phyloP scores from a whole-genome alignment of 2,329 filamentous ascomycete species.

The Harringtonia lauricola region DNA sequence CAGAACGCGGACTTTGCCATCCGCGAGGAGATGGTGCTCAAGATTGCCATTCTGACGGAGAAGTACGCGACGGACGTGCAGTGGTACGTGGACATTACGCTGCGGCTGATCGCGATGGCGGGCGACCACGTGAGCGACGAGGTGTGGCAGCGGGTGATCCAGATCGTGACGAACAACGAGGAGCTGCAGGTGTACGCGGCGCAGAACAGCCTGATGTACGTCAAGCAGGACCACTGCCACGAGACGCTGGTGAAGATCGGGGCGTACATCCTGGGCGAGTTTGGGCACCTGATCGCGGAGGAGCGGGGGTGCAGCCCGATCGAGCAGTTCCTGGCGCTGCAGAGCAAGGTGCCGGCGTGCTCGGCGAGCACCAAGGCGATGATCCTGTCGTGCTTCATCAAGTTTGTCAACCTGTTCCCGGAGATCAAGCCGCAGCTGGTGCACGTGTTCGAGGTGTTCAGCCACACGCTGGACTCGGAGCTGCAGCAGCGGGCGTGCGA shows the following conservation, averaged over 20 bases:
- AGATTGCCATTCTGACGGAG: constrained; percentile 95
- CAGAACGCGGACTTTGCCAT: constrained; percentile 97
- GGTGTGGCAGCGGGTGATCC: constrained; percentile 97
- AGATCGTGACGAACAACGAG: constrained; percentile 98
- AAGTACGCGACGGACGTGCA: constrained; percentile 98
- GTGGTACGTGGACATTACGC: constrained; percentile 98
- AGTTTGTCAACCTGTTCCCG: constrained; percentile 95
- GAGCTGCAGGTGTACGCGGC: constrained; percentile 95
- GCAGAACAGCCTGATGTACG: constrained; percentile 82
- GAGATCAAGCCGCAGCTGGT: constrained; percentile 95
- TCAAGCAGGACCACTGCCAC: constrained; percentile 88
- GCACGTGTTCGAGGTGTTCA: constrained; percentile 83
- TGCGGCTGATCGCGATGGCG: constrained; percentile 89
- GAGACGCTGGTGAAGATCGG: constrained; percentile 98
- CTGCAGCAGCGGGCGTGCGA: constrained; percentile 94
- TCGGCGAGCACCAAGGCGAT: constrained; percentile 87
- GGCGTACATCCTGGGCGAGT: constrained; percentile 90
- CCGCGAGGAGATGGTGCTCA: constrained; percentile 97
- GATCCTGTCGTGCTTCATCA: constrained; percentile 90
- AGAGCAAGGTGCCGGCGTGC: constrained; percentile 79
- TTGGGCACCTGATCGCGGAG: constrained; percentile 92
- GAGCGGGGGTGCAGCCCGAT: constrained; percentile 88
- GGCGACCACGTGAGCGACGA: constrained; percentile 98
- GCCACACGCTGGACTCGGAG: constrained; percentile 88
- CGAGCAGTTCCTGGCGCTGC: constrained; percentile 89